Conservation (phyloP, 2,329 filamentous ascomycete species). For the Phyllosticta citribraziliensis region DNA sequence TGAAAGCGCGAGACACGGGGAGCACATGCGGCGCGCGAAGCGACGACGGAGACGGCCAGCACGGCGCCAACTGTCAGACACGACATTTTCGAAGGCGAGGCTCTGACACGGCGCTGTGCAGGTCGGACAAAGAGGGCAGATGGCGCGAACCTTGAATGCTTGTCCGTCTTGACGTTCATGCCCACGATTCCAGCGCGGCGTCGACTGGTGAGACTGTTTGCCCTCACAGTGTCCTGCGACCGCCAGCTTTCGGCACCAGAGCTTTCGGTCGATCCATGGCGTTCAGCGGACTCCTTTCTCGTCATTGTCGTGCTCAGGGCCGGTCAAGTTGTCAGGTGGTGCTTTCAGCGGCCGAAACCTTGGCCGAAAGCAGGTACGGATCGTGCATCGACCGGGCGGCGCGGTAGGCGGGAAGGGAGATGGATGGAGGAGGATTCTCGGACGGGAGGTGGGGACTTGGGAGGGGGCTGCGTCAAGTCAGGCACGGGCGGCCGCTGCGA, state of each 20-base stretch:
- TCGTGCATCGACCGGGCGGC: constrained; percentile 6
- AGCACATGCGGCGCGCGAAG: constrained; percentile 7
- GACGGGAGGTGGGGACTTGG: constrained; percentile 1
- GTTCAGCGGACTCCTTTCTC: constrained; percentile 53
- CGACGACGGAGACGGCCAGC: constrained; percentile 2
- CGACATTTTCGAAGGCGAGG: constrained; percentile 11
- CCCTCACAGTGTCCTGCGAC: constrained; percentile 55
- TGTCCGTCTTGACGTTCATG: constrained; percentile 47
- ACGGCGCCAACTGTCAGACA: constrained; percentile 15
- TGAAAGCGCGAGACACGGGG: constrained; percentile 6
- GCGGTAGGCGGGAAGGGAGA: constrained; percentile 5
- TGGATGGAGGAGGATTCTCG: constrained; percentile 1
- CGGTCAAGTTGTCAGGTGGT: constrained; percentile 5
- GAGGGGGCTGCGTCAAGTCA: constrained; percentile 4
- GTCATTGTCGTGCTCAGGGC: constrained; percentile 41
- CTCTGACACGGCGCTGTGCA: constrained; percentile 2
- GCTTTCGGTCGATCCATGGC: constrained; percentile 58
- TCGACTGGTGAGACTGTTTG: constrained; percentile 18
- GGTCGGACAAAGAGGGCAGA: constrained; percentile 7
- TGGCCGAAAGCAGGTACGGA: constrained; percentile 11
- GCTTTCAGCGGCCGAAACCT: constrained; percentile 9
- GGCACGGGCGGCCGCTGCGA: not conserved
- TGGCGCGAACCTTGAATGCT: constrained; percentile 39
- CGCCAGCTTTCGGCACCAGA: constrained; percentile 57
- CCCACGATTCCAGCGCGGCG: constrained; percentile 24